These are phyloP conservation scores for Ganoderma lucidum DNA, from an alignment of 1,284 basidiomycete genomes.

Conservation along the genomic window DNA sequence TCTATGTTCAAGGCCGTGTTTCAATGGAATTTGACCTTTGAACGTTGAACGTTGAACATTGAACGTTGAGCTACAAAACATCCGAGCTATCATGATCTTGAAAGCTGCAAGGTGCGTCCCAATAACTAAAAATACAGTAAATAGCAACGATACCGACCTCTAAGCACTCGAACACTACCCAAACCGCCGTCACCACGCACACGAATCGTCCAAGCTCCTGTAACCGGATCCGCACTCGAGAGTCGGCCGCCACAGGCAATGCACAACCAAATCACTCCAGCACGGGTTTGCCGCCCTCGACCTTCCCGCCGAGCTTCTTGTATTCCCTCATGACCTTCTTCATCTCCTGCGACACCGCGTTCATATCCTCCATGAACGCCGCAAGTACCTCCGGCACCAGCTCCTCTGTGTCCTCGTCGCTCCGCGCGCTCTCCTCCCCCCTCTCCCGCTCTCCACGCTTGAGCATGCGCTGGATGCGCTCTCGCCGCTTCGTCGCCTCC, in stretches of 20 bases:
- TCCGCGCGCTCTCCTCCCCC: constrained; percentile 46
- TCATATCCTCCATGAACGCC: constrained; percentile 45
- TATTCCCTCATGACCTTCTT: constrained; percentile 27
- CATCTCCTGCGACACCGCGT: constrained; percentile 32
- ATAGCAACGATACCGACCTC: not conserved
- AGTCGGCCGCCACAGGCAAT: not conserved
- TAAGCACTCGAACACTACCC: not conserved
- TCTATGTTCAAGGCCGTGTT: too few species aligned
- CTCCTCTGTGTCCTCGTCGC: constrained; percentile 56
- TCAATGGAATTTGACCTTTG: too few species aligned
- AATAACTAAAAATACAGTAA: constrained; percentile 5
- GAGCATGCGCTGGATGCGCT: constrained; percentile 54
- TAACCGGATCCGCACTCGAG: too few species aligned
- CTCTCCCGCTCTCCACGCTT: constrained; percentile 41
- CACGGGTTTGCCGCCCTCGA: not conserved
- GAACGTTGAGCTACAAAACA: too few species aligned
- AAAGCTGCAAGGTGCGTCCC: not conserved
- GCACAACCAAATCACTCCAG: not conserved
- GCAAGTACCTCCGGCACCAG: constrained; percentile 60
- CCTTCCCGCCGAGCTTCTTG: constrained; percentile 24
- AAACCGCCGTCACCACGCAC: not conserved
- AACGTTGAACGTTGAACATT: too few species aligned
- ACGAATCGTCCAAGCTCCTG: not conserved
- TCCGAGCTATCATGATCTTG: too few species aligned
- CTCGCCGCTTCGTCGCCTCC: constrained; percentile 55